Conservation (phyloP, 495 filamentous ascomycete species). For the Penicillium atrosanguineum region DNA sequence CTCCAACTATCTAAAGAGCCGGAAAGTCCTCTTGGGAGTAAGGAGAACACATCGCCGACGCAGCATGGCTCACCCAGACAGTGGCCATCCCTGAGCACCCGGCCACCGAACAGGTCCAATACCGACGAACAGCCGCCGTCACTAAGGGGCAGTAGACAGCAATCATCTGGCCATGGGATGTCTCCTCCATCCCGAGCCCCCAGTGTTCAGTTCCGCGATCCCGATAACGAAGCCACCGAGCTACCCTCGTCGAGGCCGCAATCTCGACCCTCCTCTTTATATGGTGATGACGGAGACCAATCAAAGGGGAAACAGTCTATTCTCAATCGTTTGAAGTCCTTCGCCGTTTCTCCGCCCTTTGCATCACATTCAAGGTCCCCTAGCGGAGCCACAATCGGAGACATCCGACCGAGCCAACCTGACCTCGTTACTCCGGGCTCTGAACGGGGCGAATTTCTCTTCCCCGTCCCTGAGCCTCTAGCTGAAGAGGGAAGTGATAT, state of each 20-base stretch:
- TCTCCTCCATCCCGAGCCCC: slow-evolving; percentile 48
- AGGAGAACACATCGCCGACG: slow-evolving; percentile 23
- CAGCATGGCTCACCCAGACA: slow-evolving; percentile 21
- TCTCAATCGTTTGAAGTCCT: slow-evolving; percentile 63
- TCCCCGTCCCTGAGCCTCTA: slow-evolving; percentile 51
- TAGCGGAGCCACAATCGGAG: slow-evolving; percentile 40
- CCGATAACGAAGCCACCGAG: slow-evolving; percentile 44
- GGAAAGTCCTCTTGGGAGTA: slow-evolving; percentile 6
- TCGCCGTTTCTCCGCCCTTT: slow-evolving; percentile 45
- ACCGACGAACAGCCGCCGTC: slow-evolving; percentile 22
- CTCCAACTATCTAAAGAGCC: slow-evolving; percentile 3
- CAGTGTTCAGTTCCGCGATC: slow-evolving; percentile 65
- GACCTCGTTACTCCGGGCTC: slow-evolving; percentile 38
- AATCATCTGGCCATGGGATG: slow-evolving; percentile 30
- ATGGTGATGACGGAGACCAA: slow-evolving; percentile 52
- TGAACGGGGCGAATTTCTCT: slow-evolving; percentile 52
- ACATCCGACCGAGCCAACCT: slow-evolving; percentile 23
- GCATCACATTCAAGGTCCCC: slow-evolving; percentile 42
- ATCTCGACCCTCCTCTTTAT: slow-evolving; percentile 55
- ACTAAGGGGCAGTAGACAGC: slow-evolving; percentile 22
- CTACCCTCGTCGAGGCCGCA: slow-evolving; percentile 49
- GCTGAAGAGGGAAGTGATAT: slow-evolving; percentile 66
- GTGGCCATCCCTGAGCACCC: slow-evolving; percentile 26
- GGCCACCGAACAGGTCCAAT: slow-evolving; percentile 26
- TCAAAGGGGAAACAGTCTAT: slow-evolving; percentile 60